phyloP scores from a whole-genome alignment of 2,329 filamentous ascomycete genomes.

The Falciphora oryzae region DNA sequence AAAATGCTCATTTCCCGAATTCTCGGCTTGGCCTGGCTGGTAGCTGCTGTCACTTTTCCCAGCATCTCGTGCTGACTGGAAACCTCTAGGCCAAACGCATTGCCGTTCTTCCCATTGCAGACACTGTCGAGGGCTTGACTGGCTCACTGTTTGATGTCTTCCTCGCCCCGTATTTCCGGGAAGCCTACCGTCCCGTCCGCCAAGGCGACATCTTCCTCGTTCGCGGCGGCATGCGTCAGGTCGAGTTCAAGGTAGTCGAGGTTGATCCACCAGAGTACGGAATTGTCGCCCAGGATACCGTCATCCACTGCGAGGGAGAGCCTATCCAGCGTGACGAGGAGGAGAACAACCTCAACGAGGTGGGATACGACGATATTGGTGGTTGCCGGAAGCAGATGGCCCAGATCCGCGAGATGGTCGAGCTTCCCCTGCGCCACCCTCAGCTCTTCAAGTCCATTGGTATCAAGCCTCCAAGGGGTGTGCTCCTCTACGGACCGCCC shows the following conservation, averaged over 20 bases:
- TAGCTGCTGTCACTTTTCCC: slow-evolving; percentile 7
- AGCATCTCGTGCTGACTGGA: background rate
- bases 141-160: slow-evolving; percentile 98
- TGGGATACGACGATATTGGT: slow-evolving; percentile 98
- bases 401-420: slow-evolving; percentile 97
- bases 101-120: slow-evolving; percentile 94
- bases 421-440: slow-evolving; percentile 91
- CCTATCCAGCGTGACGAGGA: slow-evolving; percentile 96
- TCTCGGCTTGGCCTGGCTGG: background rate
- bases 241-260: slow-evolving; percentile 99
- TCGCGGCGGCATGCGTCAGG: slow-evolving; percentile 95
- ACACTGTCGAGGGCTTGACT: slow-evolving; percentile 95
- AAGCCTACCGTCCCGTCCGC: slow-evolving; percentile 94
- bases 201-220: slow-evolving; percentile 98
- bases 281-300: slow-evolving; percentile 96
- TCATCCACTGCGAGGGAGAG: slow-evolving; percentile 95
- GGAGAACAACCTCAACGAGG: slow-evolving; percentile 98
- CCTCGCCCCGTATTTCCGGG: slow-evolving; percentile 98
- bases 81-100: slow-evolving; percentile 83
- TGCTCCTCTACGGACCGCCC: slow-evolving; percentile 91
- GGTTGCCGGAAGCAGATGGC: slow-evolving; percentile 99
- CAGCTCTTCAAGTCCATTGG: slow-evolving; percentile 99
- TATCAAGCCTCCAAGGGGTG: slow-evolving; percentile 98
- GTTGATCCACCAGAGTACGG: slow-evolving; percentile 98
- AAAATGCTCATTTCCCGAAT: background rate